Evolutionary conservation across 257 asterid species (phyloP).

Genomic region (Solanum chmielewskii): DNA sequence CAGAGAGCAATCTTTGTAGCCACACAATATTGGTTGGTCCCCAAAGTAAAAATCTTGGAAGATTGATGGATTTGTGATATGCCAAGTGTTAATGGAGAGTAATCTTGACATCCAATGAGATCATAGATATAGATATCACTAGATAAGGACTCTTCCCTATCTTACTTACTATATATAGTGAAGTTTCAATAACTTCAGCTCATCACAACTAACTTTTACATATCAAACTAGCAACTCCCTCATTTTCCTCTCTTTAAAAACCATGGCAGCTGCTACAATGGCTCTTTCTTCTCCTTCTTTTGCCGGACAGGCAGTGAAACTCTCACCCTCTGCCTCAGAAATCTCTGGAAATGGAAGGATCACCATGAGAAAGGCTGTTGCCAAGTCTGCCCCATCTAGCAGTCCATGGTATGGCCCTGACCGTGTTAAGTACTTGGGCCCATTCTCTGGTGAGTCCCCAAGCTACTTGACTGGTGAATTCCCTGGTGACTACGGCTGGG

Average conservation of each 20-base stretch:
- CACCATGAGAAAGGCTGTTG: constrained; percentile 1
- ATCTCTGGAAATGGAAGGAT: neutral
- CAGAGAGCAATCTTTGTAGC: neutral
- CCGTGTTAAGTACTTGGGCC: constrained; percentile 62
- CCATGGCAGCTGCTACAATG: constrained; percentile 12
- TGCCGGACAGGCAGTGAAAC: constrained; percentile 6
- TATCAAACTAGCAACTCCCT: neutral
- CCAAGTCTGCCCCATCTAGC: constrained; percentile 20
- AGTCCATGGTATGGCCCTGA: constrained; percentile 72
- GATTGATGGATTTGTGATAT: neutral
- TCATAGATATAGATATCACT: neutral
- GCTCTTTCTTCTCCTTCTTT: constrained; percentile 14
- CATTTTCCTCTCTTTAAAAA: neutral
- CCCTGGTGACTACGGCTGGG: constrained; percentile 71
- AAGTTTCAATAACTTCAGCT: neutral
- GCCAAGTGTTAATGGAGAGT: neutral
- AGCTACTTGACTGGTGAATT: constrained; percentile 64
- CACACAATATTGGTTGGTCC: neutral
- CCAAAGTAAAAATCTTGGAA: neutral
- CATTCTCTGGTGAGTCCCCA: constrained; percentile 59
- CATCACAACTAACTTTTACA: neutral
- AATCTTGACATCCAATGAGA: neutral
- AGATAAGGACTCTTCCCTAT: neutral
- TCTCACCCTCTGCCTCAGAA: constrained; percentile 2
- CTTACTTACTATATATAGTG: neutral